Base-by-base conservation (phyloP, 2,329 filamentous ascomycete genomes). In the Fusarium sp. region DNA sequence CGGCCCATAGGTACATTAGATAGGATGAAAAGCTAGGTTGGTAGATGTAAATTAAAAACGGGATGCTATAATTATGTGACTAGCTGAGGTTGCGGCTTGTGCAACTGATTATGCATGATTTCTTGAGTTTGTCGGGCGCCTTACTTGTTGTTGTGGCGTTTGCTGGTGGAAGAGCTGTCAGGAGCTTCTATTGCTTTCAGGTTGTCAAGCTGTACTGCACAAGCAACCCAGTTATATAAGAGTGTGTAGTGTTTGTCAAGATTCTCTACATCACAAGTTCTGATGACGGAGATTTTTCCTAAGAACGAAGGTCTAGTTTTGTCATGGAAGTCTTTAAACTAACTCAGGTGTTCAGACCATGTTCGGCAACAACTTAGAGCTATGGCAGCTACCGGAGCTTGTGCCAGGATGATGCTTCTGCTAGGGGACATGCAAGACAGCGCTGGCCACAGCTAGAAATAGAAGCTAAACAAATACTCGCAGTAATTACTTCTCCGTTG, bases 321-420 rank as follows among this genome's bases (percentile, higher is more conserved):
- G 27, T 51, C 17, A n/a, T n/a, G n/a, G n/a, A 20, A 51, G 20
- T 51, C 46, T 29, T 29, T 7, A 6, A 31, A 51, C 17, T 5
- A 51, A 31, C 46, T 20, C 11, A n/a, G 27, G 46, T 17, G 27
- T 51, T 51, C 10, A 51, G 46, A 51, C 27, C 24, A 20, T n/a
- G 27, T 17, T 51, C n/a, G n/a, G 17, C 46, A 4, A 29, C 46
- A 4, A 16, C 46, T n/a, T 51, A 27, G 46, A 51, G 46, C 35
- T 70, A 57, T 71, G 68, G 44, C 44, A 71, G 35, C 27, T 46
- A 61, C 31, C 51, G 33, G 61, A 70, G 55, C 70, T 67, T 62
- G 22, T 42, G 17, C 46, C 46, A 51, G 46, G 46, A 51, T 49
- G 44, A 27, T 51, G 46, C 27, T 51, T n/a, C 46, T 20, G 11